These are phyloP conservation scores for Trypethelium eluteriae DNA, from an alignment of 495 filamentous ascomycete species.

Conservation along the genomic window DNA sequence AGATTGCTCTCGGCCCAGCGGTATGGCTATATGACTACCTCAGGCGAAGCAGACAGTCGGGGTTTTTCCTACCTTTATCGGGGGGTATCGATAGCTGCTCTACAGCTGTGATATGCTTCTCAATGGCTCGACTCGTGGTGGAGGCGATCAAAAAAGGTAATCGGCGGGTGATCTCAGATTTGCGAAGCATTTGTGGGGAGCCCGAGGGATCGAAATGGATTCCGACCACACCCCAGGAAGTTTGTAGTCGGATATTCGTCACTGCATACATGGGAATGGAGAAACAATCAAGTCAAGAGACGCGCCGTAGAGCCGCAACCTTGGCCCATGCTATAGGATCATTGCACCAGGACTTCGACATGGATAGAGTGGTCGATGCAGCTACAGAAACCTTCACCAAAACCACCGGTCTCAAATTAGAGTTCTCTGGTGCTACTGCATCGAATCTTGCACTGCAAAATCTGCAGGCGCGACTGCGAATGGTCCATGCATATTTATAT, in stretches of 20 bases:
- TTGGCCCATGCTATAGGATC: slow-evolving; percentile 62
- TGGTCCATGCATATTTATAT: slow-evolving; percentile 75
- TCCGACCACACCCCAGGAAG: slow-evolving; percentile 43
- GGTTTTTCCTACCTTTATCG: slow-evolving; percentile 43
- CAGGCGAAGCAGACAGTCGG: slow-evolving; percentile 44
- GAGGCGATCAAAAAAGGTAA: slow-evolving; percentile 56
- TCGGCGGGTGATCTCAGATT: slow-evolving; percentile 62
- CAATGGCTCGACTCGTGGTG: slow-evolving; percentile 70
- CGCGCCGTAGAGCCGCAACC: slow-evolving; percentile 59
- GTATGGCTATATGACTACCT: slow-evolving; percentile 87
- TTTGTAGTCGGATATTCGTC: slow-evolving; percentile 51
- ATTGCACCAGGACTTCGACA: slow-evolving; percentile 69
- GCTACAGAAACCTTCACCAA: slow-evolving; percentile 47
- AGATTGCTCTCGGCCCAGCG: slow-evolving; percentile 62
- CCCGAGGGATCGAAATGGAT: slow-evolving; percentile 44
- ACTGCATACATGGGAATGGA: slow-evolving; percentile 79
- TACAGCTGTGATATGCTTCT: slow-evolving; percentile 61
- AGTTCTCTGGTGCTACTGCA: slow-evolving; percentile 51
- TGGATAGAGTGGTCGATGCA: slow-evolving; percentile 57
- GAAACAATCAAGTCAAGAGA: slow-evolving; percentile 62
- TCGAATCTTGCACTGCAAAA: slow-evolving; percentile 72
- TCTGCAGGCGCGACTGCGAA: slow-evolving; percentile 70
- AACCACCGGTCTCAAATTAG: slow-evolving; percentile 34
- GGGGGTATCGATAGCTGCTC: slow-evolving; percentile 70
- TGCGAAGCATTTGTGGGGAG: slow-evolving; percentile 54